Base-by-base conservation (phyloP, 768 basidiomycete species). In the Royoungia palumana region DNA sequence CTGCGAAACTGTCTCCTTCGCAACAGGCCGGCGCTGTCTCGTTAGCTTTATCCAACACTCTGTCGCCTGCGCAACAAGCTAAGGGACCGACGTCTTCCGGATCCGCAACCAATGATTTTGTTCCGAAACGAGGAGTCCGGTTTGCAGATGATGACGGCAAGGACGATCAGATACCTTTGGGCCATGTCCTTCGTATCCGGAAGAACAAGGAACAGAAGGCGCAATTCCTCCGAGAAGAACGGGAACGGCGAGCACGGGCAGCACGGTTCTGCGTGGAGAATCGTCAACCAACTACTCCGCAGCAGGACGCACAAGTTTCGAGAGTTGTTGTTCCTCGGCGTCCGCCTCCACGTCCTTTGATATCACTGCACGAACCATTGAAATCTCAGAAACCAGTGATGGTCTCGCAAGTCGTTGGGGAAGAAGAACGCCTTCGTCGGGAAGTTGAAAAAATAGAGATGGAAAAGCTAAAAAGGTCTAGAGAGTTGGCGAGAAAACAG, bases 181-280 rank as follows among this genome's bases (percentile, higher is more conserved):
- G 78, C 16, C 79, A 89, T 60, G 77, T 82, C n/a, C 69, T 87
- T 60, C 82, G 83, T 45, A 77, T 78, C 64, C 83, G 82, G 71
- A 83, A 83, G 72, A 80, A 80, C 57, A 81, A 82, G 37, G 85
- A 84, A 65, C 81, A 86, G 67, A 85, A 85, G 70, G 82, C 81
- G 37, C 76, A 67, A 37, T 85, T 87, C 57, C 70, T 88, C 58
- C 76, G 73, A 38, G 75, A 75, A 63, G 79, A 86, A 57, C 77
- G 78, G 53, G 73, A 79, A 53, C 74, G 73, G 46, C 76, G 83
- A 24, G 68, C 70, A 32, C 66, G 70, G 41, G 77, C 73, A 28
- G 43, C 53, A 47, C 60, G 56, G 51, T 43, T 27, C 52, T 4
- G 51, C 22, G 4, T 25, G 22, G 79, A 79, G 55, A 59, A 65